Evolutionary conservation across 2,329 filamentous ascomycete species (phyloP), one percentile per base, ranked within the genome.

Genomic region (Cytospora schulzeri): DNA sequence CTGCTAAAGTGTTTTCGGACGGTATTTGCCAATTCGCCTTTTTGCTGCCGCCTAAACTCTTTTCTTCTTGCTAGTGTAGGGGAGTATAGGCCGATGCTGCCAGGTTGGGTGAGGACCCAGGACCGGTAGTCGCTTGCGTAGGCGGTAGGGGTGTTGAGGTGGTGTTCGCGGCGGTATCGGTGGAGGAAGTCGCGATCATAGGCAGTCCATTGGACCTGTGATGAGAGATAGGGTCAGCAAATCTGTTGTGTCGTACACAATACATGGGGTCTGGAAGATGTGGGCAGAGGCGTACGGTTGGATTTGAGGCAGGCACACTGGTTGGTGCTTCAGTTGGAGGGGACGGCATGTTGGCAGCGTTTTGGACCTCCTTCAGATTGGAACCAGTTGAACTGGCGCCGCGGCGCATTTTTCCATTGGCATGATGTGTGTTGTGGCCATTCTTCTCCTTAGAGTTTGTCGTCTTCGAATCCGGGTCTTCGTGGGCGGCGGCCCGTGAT

Each of bases 1-100:
- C 86, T 87, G 73, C 95, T 95, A 79, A 95, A 95, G 76, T 95
- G 91, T 75, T 92, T 93, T 68, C 91, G 83, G 57, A 93, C 89
- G 1, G 86, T 83, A 69, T 87, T 82, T 11, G 90, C 89, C 62
- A 96, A 80, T 69, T 91, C 85, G 45, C 92, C 88, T 73, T 91
- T 91, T 71, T 84, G 85, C 73, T 93, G 88, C 62, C 89, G 83
- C 60, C 88, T 80, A 71, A 87, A 82, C 55, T 86, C 81, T 69
- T 85, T 86, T 70, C 82, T 84, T 64, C 89, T 80, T 52, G 88
- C 86, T 87, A 93, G 92, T 28, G 90, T 93, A 7, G 91, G 91
- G 19, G 90, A 92, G 76, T 88, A 85, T 66, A 85, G 79, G 38
- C 90, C 91, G 69, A 93, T 87, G 74, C 87, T 83, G 70, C 81